phyloP scores from a whole-genome alignment of 2,329 filamentous ascomycete species.

The Metarhizium anisopliae region DNA sequence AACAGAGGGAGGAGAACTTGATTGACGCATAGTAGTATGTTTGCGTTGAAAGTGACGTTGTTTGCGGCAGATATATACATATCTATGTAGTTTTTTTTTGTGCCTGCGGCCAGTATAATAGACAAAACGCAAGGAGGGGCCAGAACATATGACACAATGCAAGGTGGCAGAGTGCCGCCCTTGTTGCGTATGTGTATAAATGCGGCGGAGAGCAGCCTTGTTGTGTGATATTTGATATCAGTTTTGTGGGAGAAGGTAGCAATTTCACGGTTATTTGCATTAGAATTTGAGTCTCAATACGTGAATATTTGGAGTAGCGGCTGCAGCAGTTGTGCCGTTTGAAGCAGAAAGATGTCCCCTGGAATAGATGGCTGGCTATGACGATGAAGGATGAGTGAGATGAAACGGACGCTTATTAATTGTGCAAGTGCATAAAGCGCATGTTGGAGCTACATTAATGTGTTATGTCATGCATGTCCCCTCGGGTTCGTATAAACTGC shows the following conservation, averaged over 20 bases:
- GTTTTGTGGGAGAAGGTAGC: not conserved
- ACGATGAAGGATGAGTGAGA: no score
- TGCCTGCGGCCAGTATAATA: not conserved
- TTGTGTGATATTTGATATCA: not conserved
- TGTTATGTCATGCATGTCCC: no score
- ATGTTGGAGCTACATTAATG: no score
- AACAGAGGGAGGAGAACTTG: constrained; percentile 46
- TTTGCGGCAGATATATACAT: not conserved
- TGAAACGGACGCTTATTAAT: no score
- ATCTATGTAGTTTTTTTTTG: not conserved
- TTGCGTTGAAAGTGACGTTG: not conserved
- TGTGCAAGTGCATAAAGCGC: no score
- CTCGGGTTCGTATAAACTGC: no score
- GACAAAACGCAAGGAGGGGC: not conserved
- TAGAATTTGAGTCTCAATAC: not conserved
- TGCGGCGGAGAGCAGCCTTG: not conserved
- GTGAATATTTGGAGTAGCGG: not conserved
- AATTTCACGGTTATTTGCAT: not conserved
- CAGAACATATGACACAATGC: not conserved
- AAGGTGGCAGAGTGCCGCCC: not conserved
- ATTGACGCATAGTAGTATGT: constrained; percentile 41
- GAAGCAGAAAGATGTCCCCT: no score
- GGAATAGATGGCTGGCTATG: no score
- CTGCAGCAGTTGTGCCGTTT: no score
- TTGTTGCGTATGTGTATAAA: constrained; percentile 1